These are phyloP conservation scores for Melampsora medusae DNA, from an alignment of 1,284 basidiomycete genomes.

Conservation along the genomic window DNA sequence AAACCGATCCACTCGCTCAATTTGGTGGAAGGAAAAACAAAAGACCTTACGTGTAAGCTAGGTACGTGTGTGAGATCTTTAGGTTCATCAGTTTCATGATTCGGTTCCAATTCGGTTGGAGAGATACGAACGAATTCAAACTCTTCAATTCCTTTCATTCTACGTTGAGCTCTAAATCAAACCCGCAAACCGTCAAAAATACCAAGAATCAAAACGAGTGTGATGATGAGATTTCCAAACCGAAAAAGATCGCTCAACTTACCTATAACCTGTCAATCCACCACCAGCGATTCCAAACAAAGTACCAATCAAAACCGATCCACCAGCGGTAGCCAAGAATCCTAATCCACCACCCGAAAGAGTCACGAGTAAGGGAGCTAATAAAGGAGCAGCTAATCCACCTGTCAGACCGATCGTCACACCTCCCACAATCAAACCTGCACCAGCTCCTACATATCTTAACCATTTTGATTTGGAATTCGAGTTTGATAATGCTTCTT, in stretches of 20 bases:
- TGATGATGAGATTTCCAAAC: too few relatives aligned
- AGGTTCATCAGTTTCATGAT: neutral
- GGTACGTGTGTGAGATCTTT: slow-evolving; percentile 25
- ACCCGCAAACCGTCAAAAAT: neutral
- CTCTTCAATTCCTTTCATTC: slow-evolving; percentile 60
- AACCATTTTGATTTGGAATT: slow-evolving; percentile 34
- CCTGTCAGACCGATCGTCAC: slow-evolving; percentile 61
- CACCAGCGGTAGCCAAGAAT: slow-evolving; percentile 54
- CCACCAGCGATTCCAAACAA: slow-evolving; percentile 61
- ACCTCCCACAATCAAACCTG: slow-evolving; percentile 50
- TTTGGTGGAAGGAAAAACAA: neutral
- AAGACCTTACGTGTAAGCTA: slow-evolving; percentile 40
- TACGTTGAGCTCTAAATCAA: slow-evolving; percentile 57
- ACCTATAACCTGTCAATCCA: slow-evolving; percentile 34
- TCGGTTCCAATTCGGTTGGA: slow-evolving; percentile 50
- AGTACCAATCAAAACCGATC: slow-evolving; percentile 58
- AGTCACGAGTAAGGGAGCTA: slow-evolving; percentile 59
- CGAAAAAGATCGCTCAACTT: too few relatives aligned
- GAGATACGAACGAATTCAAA: slow-evolving; percentile 58
- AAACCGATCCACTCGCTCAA: neutral
- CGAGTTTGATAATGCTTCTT: slow-evolving; percentile 7
- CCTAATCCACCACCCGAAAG: slow-evolving; percentile 55
- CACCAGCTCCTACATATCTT: slow-evolving; percentile 40
- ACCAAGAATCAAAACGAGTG: neutral
- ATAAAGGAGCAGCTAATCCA: slow-evolving; percentile 60